A percentile compares a stretch with the other conserved stretches of the same genome.
Evolutionary conservation across 2,329 filamentous ascomycete species (phyloP).

Genomic region (Neofusicoccum sp.): DNA sequence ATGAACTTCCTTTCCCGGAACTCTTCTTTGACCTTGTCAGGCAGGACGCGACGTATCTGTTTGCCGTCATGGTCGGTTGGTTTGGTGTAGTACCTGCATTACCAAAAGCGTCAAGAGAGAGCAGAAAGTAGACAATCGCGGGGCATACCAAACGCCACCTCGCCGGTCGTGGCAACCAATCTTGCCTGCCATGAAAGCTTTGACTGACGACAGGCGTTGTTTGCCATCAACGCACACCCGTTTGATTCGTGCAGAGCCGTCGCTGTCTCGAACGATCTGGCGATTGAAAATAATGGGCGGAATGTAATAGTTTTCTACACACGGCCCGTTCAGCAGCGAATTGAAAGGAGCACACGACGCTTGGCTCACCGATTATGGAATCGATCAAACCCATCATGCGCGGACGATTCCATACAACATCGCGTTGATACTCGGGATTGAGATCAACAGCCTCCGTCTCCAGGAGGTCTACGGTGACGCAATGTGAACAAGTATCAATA

Average conservation of each 20-base stretch:
- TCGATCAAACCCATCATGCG: slow-evolving; percentile 36
- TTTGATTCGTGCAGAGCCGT: slow-evolving; percentile 24
- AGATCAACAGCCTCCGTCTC: slow-evolving; percentile 35
- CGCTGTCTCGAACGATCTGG: slow-evolving; percentile 20
- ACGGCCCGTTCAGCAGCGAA: not conserved
- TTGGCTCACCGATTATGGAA: slow-evolving; percentile 33
- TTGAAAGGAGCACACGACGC: not conserved
- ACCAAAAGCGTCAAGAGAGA: not conserved
- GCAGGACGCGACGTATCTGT: slow-evolving; percentile 29
- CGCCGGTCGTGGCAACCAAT: slow-evolving; percentile 43
- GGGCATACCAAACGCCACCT: not conserved
- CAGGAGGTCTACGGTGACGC: slow-evolving; percentile 22
- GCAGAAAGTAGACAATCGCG: not conserved
- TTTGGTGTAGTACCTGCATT: not conserved
- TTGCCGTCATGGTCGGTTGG: slow-evolving; percentile 1
- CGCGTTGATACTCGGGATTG: slow-evolving; percentile 48
- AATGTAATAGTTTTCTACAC: slow-evolving; percentile 41
- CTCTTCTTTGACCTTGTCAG: slow-evolving; percentile 33
- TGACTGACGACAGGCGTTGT: slow-evolving; percentile 47
- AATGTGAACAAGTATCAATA: not conserved
- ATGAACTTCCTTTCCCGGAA: slow-evolving; percentile 44
- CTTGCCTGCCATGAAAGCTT: slow-evolving; percentile 45
- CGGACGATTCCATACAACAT: slow-evolving; percentile 45
- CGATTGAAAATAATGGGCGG: slow-evolving; percentile 51
- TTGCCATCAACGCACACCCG: slow-evolving; percentile 50